Percentiles rank a stretch among this genome's conserved stretches.
Evolutionary conservation across 495 filamentous ascomycete genomes (phyloP).

Genomic region (Penicillium verhagenii): DNA sequence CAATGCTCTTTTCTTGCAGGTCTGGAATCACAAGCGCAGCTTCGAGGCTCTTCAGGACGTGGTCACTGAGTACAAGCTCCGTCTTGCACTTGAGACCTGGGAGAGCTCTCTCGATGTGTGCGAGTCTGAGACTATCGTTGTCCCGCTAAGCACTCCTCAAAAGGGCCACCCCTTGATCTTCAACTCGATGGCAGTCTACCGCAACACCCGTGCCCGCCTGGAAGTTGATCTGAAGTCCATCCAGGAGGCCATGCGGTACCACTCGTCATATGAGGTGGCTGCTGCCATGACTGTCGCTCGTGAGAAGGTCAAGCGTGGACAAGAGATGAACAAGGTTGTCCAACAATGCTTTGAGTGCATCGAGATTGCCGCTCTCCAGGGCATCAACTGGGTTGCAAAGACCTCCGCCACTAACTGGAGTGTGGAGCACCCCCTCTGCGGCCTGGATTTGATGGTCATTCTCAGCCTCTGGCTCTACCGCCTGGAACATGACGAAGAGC

Average conservation of each 20-base stretch:
- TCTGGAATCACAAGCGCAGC: slow-evolving; percentile 98
- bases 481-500: slow-evolving; percentile 98
- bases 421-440: slow-evolving; percentile 95
- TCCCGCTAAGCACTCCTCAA: slow-evolving; percentile 90
- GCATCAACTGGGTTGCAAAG: slow-evolving; percentile 96
- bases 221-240: slow-evolving; percentile 94
- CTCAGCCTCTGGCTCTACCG: slow-evolving; percentile 97
- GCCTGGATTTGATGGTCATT: slow-evolving; percentile 97
- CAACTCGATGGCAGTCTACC: slow-evolving; percentile 97
- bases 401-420: slow-evolving; percentile 99
- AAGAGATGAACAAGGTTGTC: slow-evolving; percentile 98
- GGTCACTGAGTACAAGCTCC: slow-evolving; percentile 96
- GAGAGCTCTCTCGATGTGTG: slow-evolving; percentile 92
- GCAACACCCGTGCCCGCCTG: slow-evolving; percentile 87
- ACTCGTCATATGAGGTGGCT: slow-evolving; percentile 94
- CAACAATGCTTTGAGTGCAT: slow-evolving; percentile 98
- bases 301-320: slow-evolving; percentile 88
- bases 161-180: slow-evolving; percentile 98
- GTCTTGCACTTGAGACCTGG: slow-evolving; percentile 95
- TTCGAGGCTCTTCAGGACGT: slow-evolving; percentile 95
- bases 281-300: slow-evolving; percentile 93
- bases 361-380: slow-evolving; percentile 90
- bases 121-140: slow-evolving; percentile 86
- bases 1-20: slow-evolving; percentile 96
- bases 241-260: slow-evolving; percentile 94